Conservation (phyloP, 306 rosid species). For the Sophora flavescens region DNA sequence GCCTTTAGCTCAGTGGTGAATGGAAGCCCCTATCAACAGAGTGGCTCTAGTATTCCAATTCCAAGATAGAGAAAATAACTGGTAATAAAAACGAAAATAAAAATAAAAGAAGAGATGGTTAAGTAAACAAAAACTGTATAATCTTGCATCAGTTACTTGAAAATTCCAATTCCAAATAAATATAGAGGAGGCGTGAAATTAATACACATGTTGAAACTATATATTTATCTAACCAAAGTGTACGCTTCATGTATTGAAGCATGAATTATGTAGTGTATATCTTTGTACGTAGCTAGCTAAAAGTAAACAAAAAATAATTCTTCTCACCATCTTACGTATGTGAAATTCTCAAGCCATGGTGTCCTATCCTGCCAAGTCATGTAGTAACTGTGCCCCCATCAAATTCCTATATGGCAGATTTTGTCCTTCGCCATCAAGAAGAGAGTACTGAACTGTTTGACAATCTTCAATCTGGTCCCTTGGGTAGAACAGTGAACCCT, state of each 20-base stretch:
- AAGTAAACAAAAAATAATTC: not conserved
- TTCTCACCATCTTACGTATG: conserved; percentile 9
- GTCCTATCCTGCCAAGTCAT: conserved; percentile 68
- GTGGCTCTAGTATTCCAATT: conserved; percentile 20
- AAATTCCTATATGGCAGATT: conserved; percentile 81
- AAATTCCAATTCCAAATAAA: conserved; percentile 38
- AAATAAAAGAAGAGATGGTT: not conserved
- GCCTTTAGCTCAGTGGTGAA: not conserved
- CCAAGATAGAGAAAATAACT: not conserved
- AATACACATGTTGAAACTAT: conserved; percentile 42
- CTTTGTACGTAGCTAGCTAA: conserved; percentile 42
- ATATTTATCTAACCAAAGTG: conserved; percentile 49
- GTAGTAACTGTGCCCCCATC: conserved; percentile 88
- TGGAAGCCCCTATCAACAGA: conserved; percentile 2
- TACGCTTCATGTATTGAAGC: conserved; percentile 49
- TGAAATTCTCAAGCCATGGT: not conserved
- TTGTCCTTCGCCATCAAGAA: conserved; percentile 73
- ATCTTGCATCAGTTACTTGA: conserved; percentile 22
- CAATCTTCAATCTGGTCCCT: conserved; percentile 83
- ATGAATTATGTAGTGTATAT: conserved; percentile 45
- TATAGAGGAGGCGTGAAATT: conserved; percentile 40
- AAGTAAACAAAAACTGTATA: conserved; percentile 36
- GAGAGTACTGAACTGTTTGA: conserved; percentile 73
- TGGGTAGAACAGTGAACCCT: conserved; percentile 68
- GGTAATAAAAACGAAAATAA: not conserved